phyloP scores from a whole-genome alignment of 495 filamentous ascomycete species.

The Aspergillus haitiensis region DNA sequence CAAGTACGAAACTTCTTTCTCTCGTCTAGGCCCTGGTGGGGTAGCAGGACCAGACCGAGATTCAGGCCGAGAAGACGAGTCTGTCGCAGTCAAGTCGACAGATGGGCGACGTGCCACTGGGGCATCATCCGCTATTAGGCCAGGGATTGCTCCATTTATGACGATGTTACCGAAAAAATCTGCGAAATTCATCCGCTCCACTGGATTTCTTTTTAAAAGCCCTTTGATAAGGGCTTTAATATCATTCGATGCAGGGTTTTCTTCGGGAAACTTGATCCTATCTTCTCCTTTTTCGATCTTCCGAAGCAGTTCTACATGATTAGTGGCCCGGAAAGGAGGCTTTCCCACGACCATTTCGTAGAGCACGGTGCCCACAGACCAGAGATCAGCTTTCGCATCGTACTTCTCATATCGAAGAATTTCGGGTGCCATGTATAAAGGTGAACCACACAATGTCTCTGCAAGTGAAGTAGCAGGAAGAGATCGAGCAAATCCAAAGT shows the following conservation, averaged over 20 bases:
- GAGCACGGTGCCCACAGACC: slow-evolving; percentile 94
- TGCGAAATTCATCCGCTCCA: slow-evolving; percentile 78
- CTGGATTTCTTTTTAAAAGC: slow-evolving; percentile 80
- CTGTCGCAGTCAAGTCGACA: slow-evolving; percentile 14
- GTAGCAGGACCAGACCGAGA: slow-evolving; percentile 26
- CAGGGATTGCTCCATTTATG: slow-evolving; percentile 78
- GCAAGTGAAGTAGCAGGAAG: slow-evolving; percentile 86
- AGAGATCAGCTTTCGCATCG: slow-evolving; percentile 93
- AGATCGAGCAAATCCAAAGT: slow-evolving; percentile 94
- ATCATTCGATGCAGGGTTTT: slow-evolving; percentile 66
- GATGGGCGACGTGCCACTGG: slow-evolving; percentile 37
- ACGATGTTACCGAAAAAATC: slow-evolving; percentile 76
- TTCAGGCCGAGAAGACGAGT: slow-evolving; percentile 28
- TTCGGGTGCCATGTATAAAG: slow-evolving; percentile 97
- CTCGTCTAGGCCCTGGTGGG: slow-evolving; percentile 17
- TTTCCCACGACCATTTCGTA: slow-evolving; percentile 92
- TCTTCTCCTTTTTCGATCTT: slow-evolving; percentile 88
- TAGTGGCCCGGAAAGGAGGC: slow-evolving; percentile 87
- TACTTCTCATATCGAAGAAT: slow-evolving; percentile 97
- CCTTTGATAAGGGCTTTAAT: slow-evolving; percentile 79
- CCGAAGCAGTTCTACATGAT: slow-evolving; percentile 90
- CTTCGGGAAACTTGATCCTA: slow-evolving; percentile 75
- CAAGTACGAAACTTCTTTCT: slow-evolving; percentile 28
- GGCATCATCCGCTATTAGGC: slow-evolving; percentile 73
- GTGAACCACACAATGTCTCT: slow-evolving; percentile 96